Evolutionary conservation across 257 asterid genomes (phyloP).

Genomic region (Nicotiana obtusifolia): DNA sequence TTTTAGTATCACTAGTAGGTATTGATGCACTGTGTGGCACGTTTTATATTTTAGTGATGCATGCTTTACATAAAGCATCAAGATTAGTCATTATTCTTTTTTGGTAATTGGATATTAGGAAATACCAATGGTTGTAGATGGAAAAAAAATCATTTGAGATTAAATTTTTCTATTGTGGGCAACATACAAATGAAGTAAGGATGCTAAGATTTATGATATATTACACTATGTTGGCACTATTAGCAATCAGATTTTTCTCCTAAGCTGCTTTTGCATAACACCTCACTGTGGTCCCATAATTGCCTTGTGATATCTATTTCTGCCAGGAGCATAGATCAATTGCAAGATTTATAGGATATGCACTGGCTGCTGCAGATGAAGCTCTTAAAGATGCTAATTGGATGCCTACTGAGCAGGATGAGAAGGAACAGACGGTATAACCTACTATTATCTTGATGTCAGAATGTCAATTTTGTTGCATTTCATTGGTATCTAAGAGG

Average conservation of each 20-base stretch:
- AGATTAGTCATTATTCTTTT: neutral
- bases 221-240: neutral
- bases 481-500: conserved; percentile 29
- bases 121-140: neutral
- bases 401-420: conserved; percentile 62
- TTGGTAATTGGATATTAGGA: neutral
- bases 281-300: neutral
- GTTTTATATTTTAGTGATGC: neutral
- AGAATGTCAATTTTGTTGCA: neutral
- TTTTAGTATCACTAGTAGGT: neutral
- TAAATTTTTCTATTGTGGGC: neutral
- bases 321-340: conserved; percentile 81
- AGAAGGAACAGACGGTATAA: conserved; percentile 87
- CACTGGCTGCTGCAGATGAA: conserved; percentile 90
- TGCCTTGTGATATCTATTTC: neutral
- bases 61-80: neutral
- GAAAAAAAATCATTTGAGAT: no score
- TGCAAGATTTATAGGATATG: conserved; percentile 88
- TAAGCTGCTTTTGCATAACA: neutral
- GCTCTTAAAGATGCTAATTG: conserved; percentile 93
- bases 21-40: neutral
- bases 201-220: neutral
- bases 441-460: conserved; percentile 10
- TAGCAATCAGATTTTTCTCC: neutral
- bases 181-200: neutral